These are phyloP conservation scores for Sphenostylis stenocarpa DNA, from an alignment of 306 rosid genomes.

Conservation along the genomic window DNA sequence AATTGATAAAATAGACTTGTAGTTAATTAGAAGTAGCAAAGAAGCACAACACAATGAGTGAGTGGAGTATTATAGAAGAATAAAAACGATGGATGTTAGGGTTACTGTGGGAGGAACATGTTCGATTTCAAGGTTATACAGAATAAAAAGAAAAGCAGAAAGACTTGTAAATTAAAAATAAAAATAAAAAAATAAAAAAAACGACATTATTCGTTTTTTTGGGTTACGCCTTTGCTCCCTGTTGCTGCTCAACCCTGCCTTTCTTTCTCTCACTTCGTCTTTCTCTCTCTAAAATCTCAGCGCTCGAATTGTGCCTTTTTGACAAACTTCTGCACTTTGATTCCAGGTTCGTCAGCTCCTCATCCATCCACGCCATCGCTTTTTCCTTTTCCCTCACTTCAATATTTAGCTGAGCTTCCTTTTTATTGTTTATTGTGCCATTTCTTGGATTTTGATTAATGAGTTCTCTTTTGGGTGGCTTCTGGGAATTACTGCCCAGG, in stretches of 20 bases:
- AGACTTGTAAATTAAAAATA: neutral
- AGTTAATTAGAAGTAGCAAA: neutral
- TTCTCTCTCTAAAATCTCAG: slow-evolving; percentile 71
- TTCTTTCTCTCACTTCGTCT: slow-evolving; percentile 31
- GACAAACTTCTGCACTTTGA: slow-evolving; percentile 49
- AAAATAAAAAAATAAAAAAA: neutral
- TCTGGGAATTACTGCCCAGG: slow-evolving; percentile 38
- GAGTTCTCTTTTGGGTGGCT: neutral
- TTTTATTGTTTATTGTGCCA: neutral
- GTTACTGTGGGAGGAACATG: neutral
- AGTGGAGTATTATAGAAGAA: too few relatives aligned
- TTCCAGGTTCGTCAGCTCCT: slow-evolving; percentile 68
- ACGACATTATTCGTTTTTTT: slow-evolving; percentile 33
- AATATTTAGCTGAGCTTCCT: neutral
- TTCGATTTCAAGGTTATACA: neutral
- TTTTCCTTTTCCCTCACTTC: neutral
- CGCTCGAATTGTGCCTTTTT: slow-evolving; percentile 55
- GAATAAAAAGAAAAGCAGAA: neutral
- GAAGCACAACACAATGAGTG: neutral
- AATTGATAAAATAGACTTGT: too few relatives aligned
- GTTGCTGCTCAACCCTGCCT: slow-evolving; percentile 51
- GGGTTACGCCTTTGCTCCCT: slow-evolving; percentile 51
- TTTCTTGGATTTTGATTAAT: slow-evolving; percentile 51
- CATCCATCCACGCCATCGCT: slow-evolving; percentile 55
- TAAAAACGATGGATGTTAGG: slow-evolving; percentile 21